A percentile compares a stretch with the other conserved stretches of the same genome.
These are phyloP conservation scores for Parsonsia alboflavescens DNA, from an alignment of 257 asterid species.

Conservation along the genomic window DNA sequence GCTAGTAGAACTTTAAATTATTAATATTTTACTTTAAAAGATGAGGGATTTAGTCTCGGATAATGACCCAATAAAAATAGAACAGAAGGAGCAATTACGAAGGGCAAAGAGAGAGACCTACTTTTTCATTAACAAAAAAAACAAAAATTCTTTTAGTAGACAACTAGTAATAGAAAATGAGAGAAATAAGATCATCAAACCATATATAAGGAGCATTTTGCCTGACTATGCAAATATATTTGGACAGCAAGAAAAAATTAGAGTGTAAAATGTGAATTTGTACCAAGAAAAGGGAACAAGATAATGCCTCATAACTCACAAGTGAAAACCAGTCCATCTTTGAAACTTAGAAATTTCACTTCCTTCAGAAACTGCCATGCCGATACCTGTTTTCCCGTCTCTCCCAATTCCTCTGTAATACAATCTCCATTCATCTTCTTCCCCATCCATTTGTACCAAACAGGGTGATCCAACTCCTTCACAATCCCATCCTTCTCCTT, in stretches of 20 bases:
- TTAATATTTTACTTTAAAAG: too few relatives aligned
- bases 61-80: too few relatives aligned
- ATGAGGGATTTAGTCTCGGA: too few relatives aligned
- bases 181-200: too few relatives aligned
- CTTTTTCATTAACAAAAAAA: too few relatives aligned
- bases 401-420: slow-evolving; percentile 75
- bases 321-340: slow-evolving; percentile 63
- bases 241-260: neutral
- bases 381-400: slow-evolving; percentile 71
- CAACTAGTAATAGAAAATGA: too few relatives aligned
- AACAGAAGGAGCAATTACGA: too few relatives aligned
- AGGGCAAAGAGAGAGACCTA: too few relatives aligned
- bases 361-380: slow-evolving; percentile 67
- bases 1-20: too few relatives aligned
- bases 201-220: neutral
- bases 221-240: neutral
- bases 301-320: slow-evolving; percentile 25
- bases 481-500: slow-evolving; percentile 68
- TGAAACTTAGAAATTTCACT: slow-evolving; percentile 31
- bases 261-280: neutral
- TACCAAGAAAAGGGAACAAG: neutral
- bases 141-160: too few relatives aligned
- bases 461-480: slow-evolving; percentile 78
- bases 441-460: slow-evolving; percentile 75
- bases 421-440: slow-evolving; percentile 67